Percentiles rank a stretch among this genome's conserved stretches.
phyloP scores from a whole-genome alignment of 805 yeast genomes.

The Metschnikowia henanensis region DNA sequence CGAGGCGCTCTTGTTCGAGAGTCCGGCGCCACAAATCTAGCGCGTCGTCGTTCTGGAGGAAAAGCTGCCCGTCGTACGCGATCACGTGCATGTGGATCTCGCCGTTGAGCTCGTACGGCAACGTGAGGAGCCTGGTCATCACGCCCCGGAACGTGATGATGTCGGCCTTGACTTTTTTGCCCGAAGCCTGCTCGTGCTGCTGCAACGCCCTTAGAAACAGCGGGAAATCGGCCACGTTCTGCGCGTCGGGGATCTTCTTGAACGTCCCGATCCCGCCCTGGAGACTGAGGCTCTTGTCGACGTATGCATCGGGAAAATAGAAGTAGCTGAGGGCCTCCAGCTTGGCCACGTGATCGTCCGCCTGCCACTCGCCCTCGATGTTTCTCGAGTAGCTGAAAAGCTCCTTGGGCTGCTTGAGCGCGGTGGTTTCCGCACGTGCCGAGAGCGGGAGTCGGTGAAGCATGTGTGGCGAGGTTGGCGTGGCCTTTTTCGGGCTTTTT shows the following conservation, averaged over 20 bases:
- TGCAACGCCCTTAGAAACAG: constrained; percentile 58
- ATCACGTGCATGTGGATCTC: constrained; percentile 61
- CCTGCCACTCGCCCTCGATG: constrained; percentile 43
- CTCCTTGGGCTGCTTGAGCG: constrained; percentile 86
- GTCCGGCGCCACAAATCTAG: constrained; percentile 32
- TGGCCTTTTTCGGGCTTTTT: no score
- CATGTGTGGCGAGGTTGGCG: no score
- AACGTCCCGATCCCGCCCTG: constrained; percentile 63
- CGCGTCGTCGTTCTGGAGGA: constrained; percentile 53
- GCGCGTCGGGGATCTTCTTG: constrained; percentile 52
- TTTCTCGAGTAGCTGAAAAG: constrained; percentile 65
- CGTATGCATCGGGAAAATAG: constrained; percentile 73
- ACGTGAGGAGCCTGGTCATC: constrained; percentile 68
- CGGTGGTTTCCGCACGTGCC: constrained; percentile 59
- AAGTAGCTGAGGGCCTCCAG: constrained; percentile 61
- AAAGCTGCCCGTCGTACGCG: constrained; percentile 73
- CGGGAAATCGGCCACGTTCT: constrained; percentile 54
- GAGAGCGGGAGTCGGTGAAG: constrained; percentile 40
- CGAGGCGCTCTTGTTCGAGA: constrained; percentile 18
- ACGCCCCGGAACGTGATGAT: constrained; percentile 85
- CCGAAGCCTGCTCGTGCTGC: constrained; percentile 50
- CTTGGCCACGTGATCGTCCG: constrained; percentile 46
- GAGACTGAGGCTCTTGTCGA: constrained; percentile 63
- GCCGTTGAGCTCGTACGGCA: constrained; percentile 61
- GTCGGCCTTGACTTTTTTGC: constrained; percentile 54